Base-by-base conservation (phyloP, 257 asterid genomes). In the Fraxinus quadrangulata region DNA sequence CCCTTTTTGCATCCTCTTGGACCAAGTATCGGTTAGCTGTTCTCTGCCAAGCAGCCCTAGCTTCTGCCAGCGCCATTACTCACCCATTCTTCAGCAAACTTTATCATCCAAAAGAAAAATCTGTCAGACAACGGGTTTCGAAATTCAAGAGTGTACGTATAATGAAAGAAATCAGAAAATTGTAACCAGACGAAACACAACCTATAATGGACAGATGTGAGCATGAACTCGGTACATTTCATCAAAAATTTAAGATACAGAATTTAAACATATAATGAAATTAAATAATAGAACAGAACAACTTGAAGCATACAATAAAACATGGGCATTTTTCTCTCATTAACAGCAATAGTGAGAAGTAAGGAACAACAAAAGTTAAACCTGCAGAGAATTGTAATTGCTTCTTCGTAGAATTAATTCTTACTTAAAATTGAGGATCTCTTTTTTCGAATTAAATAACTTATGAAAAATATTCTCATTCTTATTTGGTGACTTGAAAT, bases 1-100 rank as follows among this genome's bases (percentile, higher is more conserved):
- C 97, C 83, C 96, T 77, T 84, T 91, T 92, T 45, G 98, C 98
- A 83, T 94, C 98, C 84, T 94, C 97, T 82, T 94, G 98, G 74
- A 90, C 94, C 70, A 94, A 86, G 79, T 92, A 94, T 73, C 98
- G 88, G 76, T 92, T 92, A 70, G 89, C 97, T 56, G 96, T 89
- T 83, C 97, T 92, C 82, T 92, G 96, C 96, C 95, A 92, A 71
- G 88, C 96, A 13, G 96, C 91, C 80, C 98, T 87, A 73, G 89
- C 96, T 87, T 92, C 98, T n/a, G 96, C 92, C 78, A 86, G 81
- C 36, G 94, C 96, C 95, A 92, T 90, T 67, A 77, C 79, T 80
- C 79, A 47, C 21, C 86, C 91, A 86, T 85, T 70, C 83, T 71
- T 78, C 81, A 78, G 71, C 75, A 69, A 78, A 84, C 59, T 68